Conservation (phyloP, 441 rosid species). For the Flueggea neowawraea region DNA sequence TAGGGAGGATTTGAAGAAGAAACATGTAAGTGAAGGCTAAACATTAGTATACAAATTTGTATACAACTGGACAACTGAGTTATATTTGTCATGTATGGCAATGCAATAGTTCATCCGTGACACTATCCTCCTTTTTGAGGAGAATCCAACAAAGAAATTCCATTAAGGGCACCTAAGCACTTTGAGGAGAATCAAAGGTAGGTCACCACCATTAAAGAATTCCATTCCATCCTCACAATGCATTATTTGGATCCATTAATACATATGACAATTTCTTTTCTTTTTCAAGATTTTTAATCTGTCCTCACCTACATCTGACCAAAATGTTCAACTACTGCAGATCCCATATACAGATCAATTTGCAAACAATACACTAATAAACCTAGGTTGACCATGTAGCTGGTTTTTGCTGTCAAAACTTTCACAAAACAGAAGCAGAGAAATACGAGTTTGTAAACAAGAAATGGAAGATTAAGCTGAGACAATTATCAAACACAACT, state of each 20-base stretch:
- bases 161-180: constrained; percentile 11
- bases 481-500: constrained; percentile 2
- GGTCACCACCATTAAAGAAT: constrained; percentile 8
- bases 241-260: constrained; percentile 8
- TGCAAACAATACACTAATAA: too few relatives aligned
- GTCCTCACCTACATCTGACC: constrained; percentile 3
- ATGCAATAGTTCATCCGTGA: constrained; percentile 6
- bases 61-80: constrained; percentile 10
- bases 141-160: constrained; percentile 19
- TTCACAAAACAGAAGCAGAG: too few relatives aligned
- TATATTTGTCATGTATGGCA: constrained; percentile 9
- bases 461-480: not conserved
- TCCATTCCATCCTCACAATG: not conserved
- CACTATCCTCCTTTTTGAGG: not conserved
- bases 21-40: not conserved
- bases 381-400: too few relatives aligned
- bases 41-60: not conserved
- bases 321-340: constrained; percentile 3
- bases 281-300: not conserved
- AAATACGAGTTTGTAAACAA: too few relatives aligned
- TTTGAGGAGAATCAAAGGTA: constrained; percentile 1
- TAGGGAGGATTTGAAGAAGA: not conserved
- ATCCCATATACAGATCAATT: not conserved
- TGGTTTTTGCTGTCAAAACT: too few relatives aligned
- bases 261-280: not conserved